Conservation (phyloP, 75 land plant species). For the Sequoiadendron giganteum region DNA sequence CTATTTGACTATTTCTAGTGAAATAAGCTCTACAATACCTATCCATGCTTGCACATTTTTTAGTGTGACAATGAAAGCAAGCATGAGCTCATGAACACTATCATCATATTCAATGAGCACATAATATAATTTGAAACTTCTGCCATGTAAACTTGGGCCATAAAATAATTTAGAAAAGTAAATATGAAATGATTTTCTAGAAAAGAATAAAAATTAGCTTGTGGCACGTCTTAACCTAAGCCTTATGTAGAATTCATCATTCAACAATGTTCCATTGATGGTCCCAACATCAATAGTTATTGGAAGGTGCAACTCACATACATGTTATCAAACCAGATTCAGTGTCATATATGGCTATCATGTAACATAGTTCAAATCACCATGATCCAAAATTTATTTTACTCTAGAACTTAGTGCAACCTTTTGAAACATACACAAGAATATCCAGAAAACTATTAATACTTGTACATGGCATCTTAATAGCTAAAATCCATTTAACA, state of each 20-base stretch:
- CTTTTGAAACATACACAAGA: too few species aligned
- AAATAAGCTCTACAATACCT: too few species aligned
- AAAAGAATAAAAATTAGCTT: constrained; percentile 46
- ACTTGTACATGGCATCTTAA: background rate
- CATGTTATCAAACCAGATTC: background rate
- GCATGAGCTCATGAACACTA: constrained; percentile 72
- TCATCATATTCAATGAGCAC: constrained; percentile 62
- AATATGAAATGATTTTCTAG: background rate
- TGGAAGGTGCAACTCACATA: constrained; percentile 30
- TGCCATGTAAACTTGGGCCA: background rate
- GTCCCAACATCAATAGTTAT: constrained; percentile 48
- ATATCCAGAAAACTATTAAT: too few species aligned
- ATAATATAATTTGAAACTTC: background rate
- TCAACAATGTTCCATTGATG: constrained; percentile 5
- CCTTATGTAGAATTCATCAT: constrained; percentile 82
- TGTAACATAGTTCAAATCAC: background rate
- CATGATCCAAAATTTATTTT: background rate
- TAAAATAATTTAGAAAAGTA: background rate
- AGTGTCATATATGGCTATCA: background rate
- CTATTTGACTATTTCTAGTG: too few species aligned
- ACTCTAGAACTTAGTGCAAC: background rate
- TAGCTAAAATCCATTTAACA: background rate
- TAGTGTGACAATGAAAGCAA: constrained; percentile 37
- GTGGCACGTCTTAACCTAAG: constrained; percentile 64
- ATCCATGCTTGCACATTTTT: too few species aligned